A percentile compares a stretch with the other conserved stretches of the same genome.
Evolutionary conservation across 2,329 filamentous ascomycete genomes (phyloP).

Genomic region (Cordyceps militaris): DNA sequence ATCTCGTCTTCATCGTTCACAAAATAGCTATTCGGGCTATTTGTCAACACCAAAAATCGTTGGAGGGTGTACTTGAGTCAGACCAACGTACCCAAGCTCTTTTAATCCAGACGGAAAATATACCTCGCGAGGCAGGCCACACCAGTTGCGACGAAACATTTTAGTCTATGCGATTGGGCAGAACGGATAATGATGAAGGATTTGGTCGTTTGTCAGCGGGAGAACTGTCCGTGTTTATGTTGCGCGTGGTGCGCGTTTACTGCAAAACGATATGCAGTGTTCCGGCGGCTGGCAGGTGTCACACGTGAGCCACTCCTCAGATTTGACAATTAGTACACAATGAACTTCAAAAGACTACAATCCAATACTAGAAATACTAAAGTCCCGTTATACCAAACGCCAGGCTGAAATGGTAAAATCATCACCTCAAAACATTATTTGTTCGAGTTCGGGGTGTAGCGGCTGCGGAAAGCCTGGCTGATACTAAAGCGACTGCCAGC

Average conservation of each 20-base stretch:
- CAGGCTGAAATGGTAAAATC: neutral
- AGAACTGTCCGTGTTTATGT: conserved; percentile 13
- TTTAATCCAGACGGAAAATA: conserved; percentile 58
- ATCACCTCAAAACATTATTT: conserved; percentile 15
- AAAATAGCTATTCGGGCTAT: conserved; percentile 56
- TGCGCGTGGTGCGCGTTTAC: conserved; percentile 4
- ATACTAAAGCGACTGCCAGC: conserved; percentile 54
- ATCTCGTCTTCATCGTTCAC: conserved; percentile 70
- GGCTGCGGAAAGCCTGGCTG: conserved; percentile 57
- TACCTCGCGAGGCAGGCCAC: conserved; percentile 63
- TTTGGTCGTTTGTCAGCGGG: conserved; percentile 14
- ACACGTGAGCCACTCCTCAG: neutral
- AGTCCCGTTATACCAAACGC: conserved; percentile 2
- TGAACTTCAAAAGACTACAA: neutral
- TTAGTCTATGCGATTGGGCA: neutral
- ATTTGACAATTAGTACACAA: neutral
- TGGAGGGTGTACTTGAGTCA: conserved; percentile 20
- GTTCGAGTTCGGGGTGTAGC: conserved; percentile 41
- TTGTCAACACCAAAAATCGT: neutral
- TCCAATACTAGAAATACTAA: conserved; percentile 2
- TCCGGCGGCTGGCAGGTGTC: conserved; percentile 1
- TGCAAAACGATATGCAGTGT: neutral
- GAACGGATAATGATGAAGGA: neutral
- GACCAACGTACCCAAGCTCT: conserved; percentile 55
- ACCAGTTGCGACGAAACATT: conserved; percentile 72